Evolutionary conservation across 2,329 filamentous ascomycete genomes (phyloP), one percentile per base, ranked within the genome.

Genomic region (Pseudogymnoascus sp.): DNA sequence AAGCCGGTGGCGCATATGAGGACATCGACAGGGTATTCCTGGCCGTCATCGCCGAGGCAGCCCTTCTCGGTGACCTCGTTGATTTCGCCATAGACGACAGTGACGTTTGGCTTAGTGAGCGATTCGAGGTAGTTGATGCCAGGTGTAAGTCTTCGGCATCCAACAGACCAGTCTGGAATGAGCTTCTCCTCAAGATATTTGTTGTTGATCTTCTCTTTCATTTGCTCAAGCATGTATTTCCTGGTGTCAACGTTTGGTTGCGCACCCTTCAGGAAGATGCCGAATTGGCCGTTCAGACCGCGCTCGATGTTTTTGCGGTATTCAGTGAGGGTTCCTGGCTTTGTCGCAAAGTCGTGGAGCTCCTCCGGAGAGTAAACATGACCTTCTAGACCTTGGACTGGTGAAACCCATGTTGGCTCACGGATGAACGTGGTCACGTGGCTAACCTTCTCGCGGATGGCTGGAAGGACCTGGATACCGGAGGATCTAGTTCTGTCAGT

Each of bases 101-200:
- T 65, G 63, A 68, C 65, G 71, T 65, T 12, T 4, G 1, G 12
- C 5, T 3, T 12, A 71, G 7, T 16, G 5, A 36, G 44, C 18
- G 10, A 14, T 42, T 34, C 18, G 3, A 38, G 16, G 38, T 34
- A 40, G 7, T 7, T 4, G 67, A 92, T 84, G 97, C 97, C 90
- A 97, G 93, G 93, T 97, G 93, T 93, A 95, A 90, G 23, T 95
- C 63, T 34, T 14, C 63, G 23, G 25, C 63, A 64, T 4, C 63
- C 63, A 5, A 59, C 38, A n/a, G 23, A 5, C 8, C 8, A 56
- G 12, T 56, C 16, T 10, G 50, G 50, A 34, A 56, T 56, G 5
- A 56, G 64, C 60, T 68, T 69, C 5, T 67, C 67, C 65, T 74
- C 75, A 61, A 71, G 60, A 62, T 67, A 63, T 68, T 70, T 59